Conservation (phyloP, 495 filamentous ascomycete genomes). For the Rhypophila decipiens region DNA sequence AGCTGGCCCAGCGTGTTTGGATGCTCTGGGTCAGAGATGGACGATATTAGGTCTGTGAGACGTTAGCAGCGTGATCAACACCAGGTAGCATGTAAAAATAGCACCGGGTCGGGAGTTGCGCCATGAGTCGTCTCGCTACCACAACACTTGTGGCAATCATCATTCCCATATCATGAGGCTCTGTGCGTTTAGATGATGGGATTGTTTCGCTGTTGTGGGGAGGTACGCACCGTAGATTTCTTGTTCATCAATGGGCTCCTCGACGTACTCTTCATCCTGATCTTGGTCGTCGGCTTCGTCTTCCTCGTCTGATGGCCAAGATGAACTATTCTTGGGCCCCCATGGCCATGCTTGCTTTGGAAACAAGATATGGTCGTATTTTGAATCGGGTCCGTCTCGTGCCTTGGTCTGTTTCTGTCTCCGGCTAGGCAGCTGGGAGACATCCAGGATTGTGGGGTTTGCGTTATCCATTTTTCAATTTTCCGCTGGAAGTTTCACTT, state of each 20-base stretch:
- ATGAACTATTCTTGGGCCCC: slow-evolving; percentile 10
- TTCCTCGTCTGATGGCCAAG: slow-evolving; percentile 31
- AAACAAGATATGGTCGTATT: slow-evolving; percentile 30
- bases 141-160: no score
- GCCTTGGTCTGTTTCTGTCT: slow-evolving; percentile 27
- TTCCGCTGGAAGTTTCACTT: slow-evolving; percentile 14
- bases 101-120: no score
- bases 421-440: slow-evolving; percentile 82
- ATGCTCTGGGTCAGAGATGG: slow-evolving; percentile 94
- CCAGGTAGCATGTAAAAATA: slow-evolving; percentile 9
- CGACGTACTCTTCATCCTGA: slow-evolving; percentile 33
- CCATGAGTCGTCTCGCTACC: no score
- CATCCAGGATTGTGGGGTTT: slow-evolving; percentile 89
- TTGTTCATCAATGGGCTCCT: slow-evolving; percentile 89
- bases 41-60: slow-evolving; percentile 76
- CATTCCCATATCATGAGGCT: no score
- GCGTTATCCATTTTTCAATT: slow-evolving; percentile 61
- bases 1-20: slow-evolving; percentile 87
- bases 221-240: slow-evolving; percentile 86
- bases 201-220: no score
- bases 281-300: slow-evolving; percentile 56
- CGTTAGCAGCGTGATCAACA: slow-evolving; percentile 31
- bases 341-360: slow-evolving; percentile 29
- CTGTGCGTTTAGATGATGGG: no score
- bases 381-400: slow-evolving; percentile 23